Percentiles rank a stretch among this genome's conserved stretches.
Evolutionary conservation across 2,329 filamentous ascomycete genomes (phyloP).

Genomic region (Penicillium nordicum): DNA sequence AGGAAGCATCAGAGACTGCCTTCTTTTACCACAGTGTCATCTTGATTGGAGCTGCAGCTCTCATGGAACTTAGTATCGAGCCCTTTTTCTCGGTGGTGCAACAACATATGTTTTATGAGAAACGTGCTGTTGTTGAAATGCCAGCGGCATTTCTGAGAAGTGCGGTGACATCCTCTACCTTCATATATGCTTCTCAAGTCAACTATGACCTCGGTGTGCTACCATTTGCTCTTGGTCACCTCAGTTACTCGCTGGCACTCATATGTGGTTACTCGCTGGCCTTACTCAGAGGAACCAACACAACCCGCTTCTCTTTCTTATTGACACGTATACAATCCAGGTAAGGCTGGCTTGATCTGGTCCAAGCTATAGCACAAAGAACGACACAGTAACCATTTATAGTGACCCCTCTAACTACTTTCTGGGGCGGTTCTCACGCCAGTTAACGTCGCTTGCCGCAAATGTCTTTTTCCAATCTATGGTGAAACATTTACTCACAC

Average conservation of each 20-base stretch:
- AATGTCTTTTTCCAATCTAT: conserved; percentile 84
- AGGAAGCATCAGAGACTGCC: conserved; percentile 54
- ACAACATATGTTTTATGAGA: conserved; percentile 72
- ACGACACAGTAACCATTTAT: conserved; percentile 13
- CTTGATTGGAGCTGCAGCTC: conserved; percentile 55
- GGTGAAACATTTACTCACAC: conserved; percentile 89
- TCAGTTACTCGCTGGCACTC: conserved; percentile 68
- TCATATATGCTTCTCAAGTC: conserved; percentile 58
- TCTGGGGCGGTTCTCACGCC: conserved; percentile 62
- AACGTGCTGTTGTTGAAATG: conserved; percentile 80
- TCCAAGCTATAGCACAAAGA: background rate
- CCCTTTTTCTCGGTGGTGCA: conserved; percentile 87
- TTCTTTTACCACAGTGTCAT: conserved; percentile 59
- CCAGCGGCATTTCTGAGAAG: conserved; percentile 75
- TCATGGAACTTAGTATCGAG: conserved; percentile 78
- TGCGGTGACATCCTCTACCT: conserved; percentile 66
- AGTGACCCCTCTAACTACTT: conserved; percentile 47
- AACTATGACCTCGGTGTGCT: conserved; percentile 66
- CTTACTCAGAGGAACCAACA: conserved; percentile 55
- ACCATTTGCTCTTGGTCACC: conserved; percentile 84
- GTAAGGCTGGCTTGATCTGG: conserved; percentile 29
- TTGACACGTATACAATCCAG: conserved; percentile 43
- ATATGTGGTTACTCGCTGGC: conserved; percentile 66
- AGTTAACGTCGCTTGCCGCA: conserved; percentile 68
- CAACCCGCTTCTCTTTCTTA: conserved; percentile 67